Conservation (phyloP, 2,329 filamentous ascomycete genomes). For the Thyridium curvatum region DNA sequence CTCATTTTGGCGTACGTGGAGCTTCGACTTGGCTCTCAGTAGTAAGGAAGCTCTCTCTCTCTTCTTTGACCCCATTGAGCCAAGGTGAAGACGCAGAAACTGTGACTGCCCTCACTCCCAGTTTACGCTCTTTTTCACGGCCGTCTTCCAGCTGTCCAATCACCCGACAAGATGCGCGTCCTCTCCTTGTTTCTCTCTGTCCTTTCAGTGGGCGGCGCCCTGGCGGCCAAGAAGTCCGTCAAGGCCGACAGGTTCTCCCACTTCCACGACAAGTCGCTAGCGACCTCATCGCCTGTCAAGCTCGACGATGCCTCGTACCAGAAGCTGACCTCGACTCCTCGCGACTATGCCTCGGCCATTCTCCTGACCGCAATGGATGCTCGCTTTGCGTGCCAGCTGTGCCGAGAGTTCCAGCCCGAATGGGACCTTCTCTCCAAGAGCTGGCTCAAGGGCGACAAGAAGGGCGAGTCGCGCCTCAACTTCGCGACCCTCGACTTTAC, state of each 20-base stretch:
- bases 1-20: constrained; percentile 11
- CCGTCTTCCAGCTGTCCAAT: no score
- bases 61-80: neutral
- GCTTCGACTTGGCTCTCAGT: neutral
- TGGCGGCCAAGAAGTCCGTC: constrained; percentile 59
- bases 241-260: constrained; percentile 58
- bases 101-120: neutral
- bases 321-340: constrained; percentile 66
- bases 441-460: constrained; percentile 81
- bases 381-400: constrained; percentile 79
- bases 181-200: constrained; percentile 58
- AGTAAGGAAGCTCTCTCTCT: neutral
- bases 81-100: no score
- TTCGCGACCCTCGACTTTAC: constrained; percentile 84
- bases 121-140: neutral
- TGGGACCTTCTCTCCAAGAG: constrained; percentile 83
- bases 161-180: constrained; percentile 56
- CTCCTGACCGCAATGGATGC: constrained; percentile 81
- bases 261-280: constrained; percentile 61
- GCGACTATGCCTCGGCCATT: constrained; percentile 78
- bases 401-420: constrained; percentile 87
- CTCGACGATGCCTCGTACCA: constrained; percentile 72
- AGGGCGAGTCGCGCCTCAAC: constrained; percentile 63
- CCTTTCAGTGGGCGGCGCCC: constrained; percentile 46
- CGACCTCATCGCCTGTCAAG: constrained; percentile 60